These are phyloP conservation scores for Microcera coccophila DNA, from an alignment of 2,329 filamentous ascomycete genomes.

Conservation along the genomic window DNA sequence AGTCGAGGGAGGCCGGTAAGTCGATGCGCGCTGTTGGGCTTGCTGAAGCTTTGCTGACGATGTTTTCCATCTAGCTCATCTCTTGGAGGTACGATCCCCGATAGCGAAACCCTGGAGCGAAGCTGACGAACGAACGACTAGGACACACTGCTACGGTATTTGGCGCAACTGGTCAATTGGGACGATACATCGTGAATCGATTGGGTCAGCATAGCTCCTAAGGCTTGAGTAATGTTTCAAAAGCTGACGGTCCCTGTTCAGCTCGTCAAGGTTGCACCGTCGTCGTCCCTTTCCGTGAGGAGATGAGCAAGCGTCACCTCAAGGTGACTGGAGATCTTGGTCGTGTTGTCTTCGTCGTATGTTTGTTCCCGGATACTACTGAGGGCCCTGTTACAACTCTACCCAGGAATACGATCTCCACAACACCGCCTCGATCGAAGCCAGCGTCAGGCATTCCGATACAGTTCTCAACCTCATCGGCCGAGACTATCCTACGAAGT, in stretches of 20 bases:
- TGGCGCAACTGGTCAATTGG: slow-evolving; percentile 91
- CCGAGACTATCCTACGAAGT: slow-evolving; percentile 95
- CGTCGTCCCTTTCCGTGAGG: slow-evolving; percentile 88
- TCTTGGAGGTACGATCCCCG: slow-evolving; percentile 66
- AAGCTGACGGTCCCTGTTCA: slow-evolving; percentile 36
- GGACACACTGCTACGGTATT: slow-evolving; percentile 97
- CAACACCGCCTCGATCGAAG: slow-evolving; percentile 93
- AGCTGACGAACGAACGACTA: slow-evolving; percentile 39
- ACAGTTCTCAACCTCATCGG: slow-evolving; percentile 96
- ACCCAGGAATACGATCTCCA: slow-evolving; percentile 83
- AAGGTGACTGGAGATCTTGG: slow-evolving; percentile 96
- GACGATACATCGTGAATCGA: slow-evolving; percentile 95
- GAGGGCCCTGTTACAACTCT: slow-evolving; percentile 14
- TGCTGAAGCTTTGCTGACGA: slow-evolving; percentile 25
- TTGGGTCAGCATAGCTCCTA: slow-evolving; percentile 54
- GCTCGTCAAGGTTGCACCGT: slow-evolving; percentile 93
- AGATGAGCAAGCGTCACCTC: slow-evolving; percentile 95
- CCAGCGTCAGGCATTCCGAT: slow-evolving; percentile 93
- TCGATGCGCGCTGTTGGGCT: slow-evolving; percentile 24
- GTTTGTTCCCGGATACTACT: slow-evolving; percentile 19
- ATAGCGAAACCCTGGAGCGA: slow-evolving; percentile 12
- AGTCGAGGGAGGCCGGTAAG: slow-evolving; percentile 82
- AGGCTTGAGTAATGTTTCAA: slow-evolving; percentile 1
- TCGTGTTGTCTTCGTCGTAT: slow-evolving; percentile 77
- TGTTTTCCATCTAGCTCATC: slow-evolving; percentile 60